phyloP scores from a whole-genome alignment of 2,329 filamentous ascomycete genomes.

The Aspergillaceae sp. region DNA sequence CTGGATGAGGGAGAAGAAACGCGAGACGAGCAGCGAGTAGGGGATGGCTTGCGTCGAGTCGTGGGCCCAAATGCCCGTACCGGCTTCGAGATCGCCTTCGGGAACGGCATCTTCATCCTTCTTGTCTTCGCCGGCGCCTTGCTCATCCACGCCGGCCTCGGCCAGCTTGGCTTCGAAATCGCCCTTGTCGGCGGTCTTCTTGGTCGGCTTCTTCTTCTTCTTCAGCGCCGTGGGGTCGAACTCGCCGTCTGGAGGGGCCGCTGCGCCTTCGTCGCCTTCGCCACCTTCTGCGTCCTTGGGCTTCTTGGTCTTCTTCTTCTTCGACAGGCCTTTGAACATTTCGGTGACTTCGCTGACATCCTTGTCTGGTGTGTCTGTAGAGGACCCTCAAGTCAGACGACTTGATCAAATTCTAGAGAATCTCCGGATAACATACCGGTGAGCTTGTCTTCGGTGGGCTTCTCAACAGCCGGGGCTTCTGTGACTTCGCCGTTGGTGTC shows the following conservation, averaged over 20 bases:
- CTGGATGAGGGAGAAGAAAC: constrained; percentile 91
- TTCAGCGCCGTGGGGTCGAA: constrained; percentile 61
- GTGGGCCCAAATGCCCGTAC: constrained; percentile 86
- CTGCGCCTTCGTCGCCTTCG: constrained; percentile 41
- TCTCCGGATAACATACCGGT: constrained; percentile 38
- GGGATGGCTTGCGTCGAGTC: constrained; percentile 67
- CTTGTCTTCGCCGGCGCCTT: constrained; percentile 50
- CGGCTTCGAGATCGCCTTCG: constrained; percentile 71
- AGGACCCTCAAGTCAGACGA: no score
- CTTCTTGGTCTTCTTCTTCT: constrained; percentile 63
- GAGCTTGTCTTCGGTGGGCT: constrained; percentile 27
- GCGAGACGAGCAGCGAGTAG: constrained; percentile 76
- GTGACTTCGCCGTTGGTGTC: constrained; percentile 81
- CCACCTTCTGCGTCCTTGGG: constrained; percentile 46
- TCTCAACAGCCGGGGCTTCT: constrained; percentile 64
- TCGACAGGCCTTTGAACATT: constrained; percentile 60
- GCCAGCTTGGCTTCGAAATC: constrained; percentile 62
- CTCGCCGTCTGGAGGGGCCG: constrained; percentile 47
- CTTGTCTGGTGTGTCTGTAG: constrained; percentile 40
- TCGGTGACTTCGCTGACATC: constrained; percentile 58
- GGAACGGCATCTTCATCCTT: constrained; percentile 43
- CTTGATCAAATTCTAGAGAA: no score
- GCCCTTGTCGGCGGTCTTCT: constrained; percentile 49
- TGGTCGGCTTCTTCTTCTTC: constrained; percentile 77
- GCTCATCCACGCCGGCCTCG: constrained; percentile 51